Conservation (phyloP, 106 monocot species). For the Narthecium ossifragum region DNA sequence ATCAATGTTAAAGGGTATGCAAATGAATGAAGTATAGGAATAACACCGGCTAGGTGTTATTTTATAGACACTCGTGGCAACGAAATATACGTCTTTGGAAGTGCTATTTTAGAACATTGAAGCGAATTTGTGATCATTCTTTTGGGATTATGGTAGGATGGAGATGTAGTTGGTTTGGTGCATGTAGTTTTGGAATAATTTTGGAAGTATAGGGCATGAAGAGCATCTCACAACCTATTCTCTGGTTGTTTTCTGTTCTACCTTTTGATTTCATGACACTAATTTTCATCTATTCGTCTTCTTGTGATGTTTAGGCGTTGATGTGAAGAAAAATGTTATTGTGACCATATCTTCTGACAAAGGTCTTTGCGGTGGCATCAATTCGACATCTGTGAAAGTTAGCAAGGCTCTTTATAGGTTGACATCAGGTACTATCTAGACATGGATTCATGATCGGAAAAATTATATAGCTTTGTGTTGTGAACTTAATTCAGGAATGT, state of each 20-base stretch:
- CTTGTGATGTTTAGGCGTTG: slow-evolving; percentile 41
- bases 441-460: background rate
- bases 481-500: background rate
- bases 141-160: background rate
- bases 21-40: background rate
- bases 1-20: background rate
- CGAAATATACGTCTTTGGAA: too few species aligned
- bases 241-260: background rate
- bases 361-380: slow-evolving; percentile 98
- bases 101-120: too few species aligned
- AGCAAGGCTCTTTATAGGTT: slow-evolving; percentile 81
- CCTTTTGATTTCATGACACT: background rate
- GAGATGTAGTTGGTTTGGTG: background rate
- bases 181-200: too few species aligned
- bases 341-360: slow-evolving; percentile 81
- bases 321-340: slow-evolving; percentile 97
- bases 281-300: background rate
- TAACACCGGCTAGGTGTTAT: too few species aligned
- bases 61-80: too few species aligned
- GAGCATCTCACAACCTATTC: background rate
- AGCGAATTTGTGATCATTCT: background rate
- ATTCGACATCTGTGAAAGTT: slow-evolving; percentile 89
- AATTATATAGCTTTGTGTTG: background rate
- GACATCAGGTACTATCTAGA: slow-evolving; percentile 54
- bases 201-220: background rate